Evolutionary conservation across 257 asterid genomes (phyloP).

Genomic region (Leonotis leonurus): DNA sequence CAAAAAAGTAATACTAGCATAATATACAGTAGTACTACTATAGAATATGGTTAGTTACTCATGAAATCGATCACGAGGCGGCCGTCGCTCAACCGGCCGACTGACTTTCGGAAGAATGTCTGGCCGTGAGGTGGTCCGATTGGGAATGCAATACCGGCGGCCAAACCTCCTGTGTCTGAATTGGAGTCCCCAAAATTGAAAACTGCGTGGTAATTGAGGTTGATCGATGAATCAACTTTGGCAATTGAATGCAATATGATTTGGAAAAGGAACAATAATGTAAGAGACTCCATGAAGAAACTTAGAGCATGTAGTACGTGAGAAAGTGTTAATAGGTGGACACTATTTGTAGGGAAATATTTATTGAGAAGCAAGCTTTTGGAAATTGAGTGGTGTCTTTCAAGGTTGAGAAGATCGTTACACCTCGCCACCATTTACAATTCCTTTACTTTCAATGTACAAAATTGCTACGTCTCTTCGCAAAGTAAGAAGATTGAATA

Average conservation of each 20-base stretch:
- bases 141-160: conserved; percentile 20
- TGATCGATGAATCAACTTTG: background rate
- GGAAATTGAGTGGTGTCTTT: background rate
- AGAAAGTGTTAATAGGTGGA: background rate
- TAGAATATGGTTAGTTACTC: conserved; percentile 9
- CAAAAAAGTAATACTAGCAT: background rate
- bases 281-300: background rate
- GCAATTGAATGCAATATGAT: background rate
- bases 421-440: background rate
- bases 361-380: background rate
- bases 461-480: background rate
- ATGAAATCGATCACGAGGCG: conserved; percentile 36
- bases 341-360: background rate
- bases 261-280: conserved; percentile 7
- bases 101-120: conserved; percentile 32
- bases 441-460: background rate
- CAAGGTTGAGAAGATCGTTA: background rate
- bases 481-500: background rate
- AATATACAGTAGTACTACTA: too few relatives aligned
- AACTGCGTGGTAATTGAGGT: conserved; percentile 3
- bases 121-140: conserved; percentile 28
- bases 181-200: conserved; percentile 36
- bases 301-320: background rate
- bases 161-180: conserved; percentile 34
- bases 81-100: conserved; percentile 34